Base-by-base conservation (phyloP, 108 stramenopile genomes). In the Cylindrotheca fusiformis region DNA sequence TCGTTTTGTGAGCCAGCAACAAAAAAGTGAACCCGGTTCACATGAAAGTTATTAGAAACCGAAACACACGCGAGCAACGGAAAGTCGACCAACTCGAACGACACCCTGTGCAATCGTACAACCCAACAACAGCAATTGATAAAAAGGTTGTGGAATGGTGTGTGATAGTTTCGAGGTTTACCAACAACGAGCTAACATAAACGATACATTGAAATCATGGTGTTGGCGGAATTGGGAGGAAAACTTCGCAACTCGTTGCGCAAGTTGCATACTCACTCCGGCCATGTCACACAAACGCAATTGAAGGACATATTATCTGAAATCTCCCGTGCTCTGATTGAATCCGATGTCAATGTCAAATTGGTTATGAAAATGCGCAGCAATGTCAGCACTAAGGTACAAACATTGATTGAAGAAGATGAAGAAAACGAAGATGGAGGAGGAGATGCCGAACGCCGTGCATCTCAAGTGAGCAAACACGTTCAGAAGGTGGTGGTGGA, bases 301-400 rank as follows among this genome's bases (percentile, higher is more conserved):
- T 76, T 97, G 72, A 84, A 96, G 58, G 57, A 72, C 6, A 63
- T 96, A 32, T 65, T 98, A 17, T 67, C 76, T 19, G 95, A 95
- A 23, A 90, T 98, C 6, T 67, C 79, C 10, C 77, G 92, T 3
- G 97, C 97, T 3, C 71, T 98, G 53, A 89, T 98, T 56, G 95
- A 97, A 80, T 74, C 94, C 20, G 97, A 98, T 72, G 97, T 98
- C 46, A 97, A 95, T 64, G 94, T 98, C 60, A 80, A 91, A 48
- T 71, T 95, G 4, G 93, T 94, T 58, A 87, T 86, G 78, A 66
- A 57, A 6, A 23, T 96, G 56, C 69, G 90, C 20, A 77, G 79
- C 50, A 90, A 90, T 65, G 88, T 96, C 64, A 86, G 90, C 62
- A 71, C 60, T 25, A 81, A 75, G 63, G 91, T 84, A 29, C 65